These are phyloP conservation scores for Pleoardoris graminearum DNA, from an alignment of 2,329 filamentous ascomycete species.

Conservation along the genomic window DNA sequence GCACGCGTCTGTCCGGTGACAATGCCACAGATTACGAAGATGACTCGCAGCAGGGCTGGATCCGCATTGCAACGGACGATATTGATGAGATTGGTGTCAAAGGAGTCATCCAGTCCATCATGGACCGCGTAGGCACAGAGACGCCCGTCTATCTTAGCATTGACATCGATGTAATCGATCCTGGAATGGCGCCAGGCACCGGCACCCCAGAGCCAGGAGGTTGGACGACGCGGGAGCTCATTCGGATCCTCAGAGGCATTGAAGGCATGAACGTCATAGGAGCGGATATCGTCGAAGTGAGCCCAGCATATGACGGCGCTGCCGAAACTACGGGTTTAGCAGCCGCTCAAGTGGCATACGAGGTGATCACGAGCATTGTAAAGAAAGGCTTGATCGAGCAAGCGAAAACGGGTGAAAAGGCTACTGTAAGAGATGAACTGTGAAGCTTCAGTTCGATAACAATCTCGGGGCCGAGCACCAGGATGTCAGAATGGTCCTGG, in stretches of 20 bases:
- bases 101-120: conserved; percentile 71
- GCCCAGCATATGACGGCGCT: conserved; percentile 78
- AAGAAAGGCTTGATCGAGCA: conserved; percentile 57
- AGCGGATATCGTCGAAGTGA: conserved; percentile 87
- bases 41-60: conserved; percentile 71
- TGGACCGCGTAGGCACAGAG: conserved; percentile 71
- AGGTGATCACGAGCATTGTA: conserved; percentile 78
- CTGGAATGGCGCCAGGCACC: conserved; percentile 73
- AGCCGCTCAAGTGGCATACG: conserved; percentile 81
- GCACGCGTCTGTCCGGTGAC: conserved; percentile 71
- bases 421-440: conserved; percentile 33
- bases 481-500: too few species aligned
- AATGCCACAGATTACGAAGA: conserved; percentile 73
- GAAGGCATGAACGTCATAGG: conserved; percentile 84
- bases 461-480: too few species aligned
- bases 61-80: conserved; percentile 80
- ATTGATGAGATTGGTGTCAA: conserved; percentile 79
- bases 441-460: conserved; percentile 14
- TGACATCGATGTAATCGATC: conserved; percentile 81
- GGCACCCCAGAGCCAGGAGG: conserved; percentile 89
- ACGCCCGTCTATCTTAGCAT: conserved; percentile 80
- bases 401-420: conserved; percentile 27
- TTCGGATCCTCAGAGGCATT: conserved; percentile 78
- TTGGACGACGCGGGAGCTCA: conserved; percentile 88
- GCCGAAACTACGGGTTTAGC: conserved; percentile 83